Evolutionary conservation across 1,284 basidiomycete species (phyloP), one percentile per base, ranked within the genome.

Genomic region (Malassezia caprae): DNA sequence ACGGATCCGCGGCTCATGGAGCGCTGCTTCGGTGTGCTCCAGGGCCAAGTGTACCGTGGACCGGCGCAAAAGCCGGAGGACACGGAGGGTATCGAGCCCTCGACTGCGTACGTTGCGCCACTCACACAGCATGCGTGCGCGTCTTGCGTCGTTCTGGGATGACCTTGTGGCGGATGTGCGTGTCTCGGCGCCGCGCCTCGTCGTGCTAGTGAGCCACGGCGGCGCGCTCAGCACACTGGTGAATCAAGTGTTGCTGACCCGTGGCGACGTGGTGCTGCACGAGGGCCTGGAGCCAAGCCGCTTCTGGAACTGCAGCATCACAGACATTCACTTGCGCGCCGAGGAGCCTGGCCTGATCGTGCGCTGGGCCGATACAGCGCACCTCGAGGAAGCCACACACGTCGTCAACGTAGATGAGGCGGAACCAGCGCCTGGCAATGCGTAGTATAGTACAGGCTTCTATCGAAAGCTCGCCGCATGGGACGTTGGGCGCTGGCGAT

Each of bases 221-320:
- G 70, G 59, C 2, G 67, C 69, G 2, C 60, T 73, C 30, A 62
- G 62, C 40, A 58, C 68, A 2, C 48, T 73, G 40, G 58, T 69
- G 40, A 65, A 64, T 40, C 51, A 61, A n/a, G 64, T 72, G 23
- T 50, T 71, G 1, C 34, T 68, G 0, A 50, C 63, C 0, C 56
- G 56, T 2, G 60, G 62, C 11, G 64, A 69, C 51, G 59, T 51
- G 19, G 40, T 51, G 28, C 41, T 62, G 0, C 62, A 52, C 0
- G 48, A 59, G 0, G 27, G 31, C 0, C 55, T 66, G 2, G 17
- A 42, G 5, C 68, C 64, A 1, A 57, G 58, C 21, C 50, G 71
- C 0, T 63, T 72, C 44, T 71, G 68, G 68, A 73, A 73, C 44
- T 73, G 71, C 52, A 64, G 61, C 34, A 63, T 73, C 47, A 65